phyloP scores from a whole-genome alignment of 1,284 basidiomycete genomes.

The Ceratobasidium papillatum region DNA sequence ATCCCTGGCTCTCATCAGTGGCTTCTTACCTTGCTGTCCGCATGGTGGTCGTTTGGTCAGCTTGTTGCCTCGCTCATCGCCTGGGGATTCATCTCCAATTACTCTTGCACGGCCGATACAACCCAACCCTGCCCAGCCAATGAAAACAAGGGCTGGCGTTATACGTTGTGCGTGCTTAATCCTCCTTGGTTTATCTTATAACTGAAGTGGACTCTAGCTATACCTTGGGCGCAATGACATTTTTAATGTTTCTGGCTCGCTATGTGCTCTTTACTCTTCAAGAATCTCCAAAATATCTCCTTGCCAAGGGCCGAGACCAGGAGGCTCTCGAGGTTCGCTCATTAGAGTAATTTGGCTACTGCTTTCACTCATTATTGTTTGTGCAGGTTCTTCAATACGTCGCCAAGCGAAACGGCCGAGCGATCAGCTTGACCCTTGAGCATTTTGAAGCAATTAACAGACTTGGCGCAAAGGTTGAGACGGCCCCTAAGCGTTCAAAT shows the following conservation, averaged over 20 bases:
- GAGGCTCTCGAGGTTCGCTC: constrained; percentile 61
- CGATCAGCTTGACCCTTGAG: constrained; percentile 58
- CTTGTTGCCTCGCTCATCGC: constrained; percentile 62
- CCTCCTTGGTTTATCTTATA: constrained; percentile 4
- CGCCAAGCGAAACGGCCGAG: constrained; percentile 62
- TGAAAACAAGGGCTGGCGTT: constrained; percentile 70
- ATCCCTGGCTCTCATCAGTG: constrained; percentile 65
- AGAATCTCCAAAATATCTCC: constrained; percentile 69
- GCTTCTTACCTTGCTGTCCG: constrained; percentile 69
- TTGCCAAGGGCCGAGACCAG: constrained; percentile 64
- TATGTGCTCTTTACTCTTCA: constrained; percentile 61
- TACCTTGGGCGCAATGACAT: constrained; percentile 59
- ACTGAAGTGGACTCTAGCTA: constrained; percentile 44
- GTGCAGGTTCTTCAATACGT: constrained; percentile 59
- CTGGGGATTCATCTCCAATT: constrained; percentile 63
- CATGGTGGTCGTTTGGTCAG: constrained; percentile 73
- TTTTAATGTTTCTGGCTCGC: constrained; percentile 58
- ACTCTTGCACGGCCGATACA: constrained; percentile 54
- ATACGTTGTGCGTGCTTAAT: constrained; percentile 59
- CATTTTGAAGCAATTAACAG: constrained; percentile 54
- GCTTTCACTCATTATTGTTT: too few species aligned
- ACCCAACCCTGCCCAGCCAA: constrained; percentile 55
- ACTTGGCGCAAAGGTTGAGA: constrained; percentile 45
- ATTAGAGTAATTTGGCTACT: constrained; percentile 6
- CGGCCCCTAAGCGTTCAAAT: constrained; percentile 48